Conservation (phyloP, 768 basidiomycete genomes). For the Russula olivacea region DNA sequence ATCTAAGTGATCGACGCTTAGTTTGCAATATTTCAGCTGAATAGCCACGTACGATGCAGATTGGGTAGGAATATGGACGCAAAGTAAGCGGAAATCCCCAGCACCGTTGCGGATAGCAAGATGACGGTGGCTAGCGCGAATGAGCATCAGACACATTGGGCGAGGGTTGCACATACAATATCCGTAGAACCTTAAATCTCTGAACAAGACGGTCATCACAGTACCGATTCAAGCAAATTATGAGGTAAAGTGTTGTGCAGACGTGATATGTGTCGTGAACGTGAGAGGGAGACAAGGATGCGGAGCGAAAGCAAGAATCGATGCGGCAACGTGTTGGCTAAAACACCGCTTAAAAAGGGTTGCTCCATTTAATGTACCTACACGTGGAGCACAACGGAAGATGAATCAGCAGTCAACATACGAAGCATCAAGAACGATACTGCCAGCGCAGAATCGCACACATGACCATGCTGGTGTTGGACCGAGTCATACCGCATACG, state of each 20-base stretch:
- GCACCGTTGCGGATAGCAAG: slow-evolving; percentile 2
- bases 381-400: neutral
- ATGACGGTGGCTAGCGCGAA: slow-evolving; percentile 9
- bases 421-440: neutral
- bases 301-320: neutral
- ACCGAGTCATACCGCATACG: neutral
- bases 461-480: too few relatives aligned
- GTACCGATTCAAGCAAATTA: neutral
- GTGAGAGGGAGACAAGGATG: neutral
- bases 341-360: neutral
- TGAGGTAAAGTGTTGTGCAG: neutral
- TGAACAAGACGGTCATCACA: slow-evolving; percentile 22
- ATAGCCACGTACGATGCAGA: slow-evolving; percentile 17
- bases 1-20: slow-evolving; percentile 12
- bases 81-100: slow-evolving; percentile 10
- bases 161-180: slow-evolving; percentile 11
- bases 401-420: neutral
- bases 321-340: slow-evolving; percentile 13
- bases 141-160: neutral
- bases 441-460: neutral
- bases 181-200: slow-evolving; percentile 14
- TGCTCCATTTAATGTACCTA: neutral
- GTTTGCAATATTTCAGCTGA: neutral
- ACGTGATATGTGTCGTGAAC: slow-evolving; percentile 7
- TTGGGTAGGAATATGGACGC: slow-evolving; percentile 18